A percentile compares a stretch with the other conserved stretches of the same genome.
These are phyloP conservation scores for Chrysanthemum lavandulifolium DNA, from an alignment of 129 eudicot genomes.

Conservation along the genomic window DNA sequence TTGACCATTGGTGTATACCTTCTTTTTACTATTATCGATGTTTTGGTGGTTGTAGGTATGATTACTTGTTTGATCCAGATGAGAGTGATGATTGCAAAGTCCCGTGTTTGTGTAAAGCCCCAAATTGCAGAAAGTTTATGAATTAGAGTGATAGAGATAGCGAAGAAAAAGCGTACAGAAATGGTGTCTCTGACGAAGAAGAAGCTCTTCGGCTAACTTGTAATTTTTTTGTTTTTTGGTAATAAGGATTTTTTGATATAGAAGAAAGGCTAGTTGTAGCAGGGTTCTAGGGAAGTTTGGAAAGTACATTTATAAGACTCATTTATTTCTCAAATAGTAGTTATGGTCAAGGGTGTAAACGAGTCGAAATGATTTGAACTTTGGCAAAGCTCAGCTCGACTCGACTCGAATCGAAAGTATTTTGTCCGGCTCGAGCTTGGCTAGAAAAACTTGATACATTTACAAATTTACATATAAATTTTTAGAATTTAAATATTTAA, in stretches of 20 bases:
- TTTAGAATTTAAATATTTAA: too few species aligned
- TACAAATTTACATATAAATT: too few species aligned
- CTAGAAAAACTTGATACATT: too few species aligned
- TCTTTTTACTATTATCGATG: neutral
- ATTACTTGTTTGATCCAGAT: slow-evolving; percentile 91
- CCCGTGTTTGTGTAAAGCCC: slow-evolving; percentile 86
- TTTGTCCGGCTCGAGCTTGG: too few species aligned
- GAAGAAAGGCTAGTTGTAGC: slow-evolving; percentile 7
- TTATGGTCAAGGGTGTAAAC: too few species aligned
- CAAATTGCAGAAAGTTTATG: slow-evolving; percentile 85
- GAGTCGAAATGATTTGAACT: too few species aligned
- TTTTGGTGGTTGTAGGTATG: slow-evolving; percentile 61
- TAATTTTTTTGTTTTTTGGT: slow-evolving; percentile 14
- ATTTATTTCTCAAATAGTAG: slow-evolving; percentile 8
- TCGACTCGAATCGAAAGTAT: too few species aligned
- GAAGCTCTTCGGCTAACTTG: slow-evolving; percentile 34
- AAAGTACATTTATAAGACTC: slow-evolving; percentile 15
- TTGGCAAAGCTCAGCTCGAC: too few species aligned
- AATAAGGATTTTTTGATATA: slow-evolving; percentile 27
- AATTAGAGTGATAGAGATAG: slow-evolving; percentile 51
- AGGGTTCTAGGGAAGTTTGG: slow-evolving; percentile 14
- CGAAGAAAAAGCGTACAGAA: slow-evolving; percentile 30
- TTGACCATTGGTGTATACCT: neutral
- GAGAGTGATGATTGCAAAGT: slow-evolving; percentile 94
- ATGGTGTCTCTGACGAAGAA: slow-evolving; percentile 45